Evolutionary conservation across 2,329 filamentous ascomycete species (phyloP), one percentile per base, ranked within the genome.

Genomic region (Raffaelea ambrosiae): DNA sequence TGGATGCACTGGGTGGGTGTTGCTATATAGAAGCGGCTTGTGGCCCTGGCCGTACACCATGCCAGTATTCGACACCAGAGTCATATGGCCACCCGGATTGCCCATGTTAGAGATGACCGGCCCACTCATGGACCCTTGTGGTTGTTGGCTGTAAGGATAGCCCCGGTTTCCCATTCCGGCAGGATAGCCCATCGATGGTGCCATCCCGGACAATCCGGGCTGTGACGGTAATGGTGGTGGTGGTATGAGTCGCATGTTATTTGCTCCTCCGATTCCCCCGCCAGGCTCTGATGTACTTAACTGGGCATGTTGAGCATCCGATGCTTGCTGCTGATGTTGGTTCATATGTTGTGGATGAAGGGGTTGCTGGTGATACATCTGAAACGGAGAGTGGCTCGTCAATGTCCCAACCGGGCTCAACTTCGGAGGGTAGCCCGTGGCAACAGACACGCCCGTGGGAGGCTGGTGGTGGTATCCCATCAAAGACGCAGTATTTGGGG

Each of bases 1-100:
- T 39, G 67, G 48, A 11, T 54, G 49, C 45, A 50, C 29, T 3
- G 48, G 42, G 13, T 47, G 42, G 14, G 23, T 42, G 29, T 53
- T 46, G 46, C 51, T 51, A 42, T 51, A 54, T 3, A 54, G 41
- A 8, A 51, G 42, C 7, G 53, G 46, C 21, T 46, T 41, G 38
- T 29, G 23, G 13, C 45, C 23, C 39, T 23, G 22, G 7, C 45
- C 47, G 20, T 49, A 53, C 5, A 35, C 18, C 45, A 54, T 40
- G 20, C 48, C 49, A 8, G 43, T 19, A 29, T 43, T 41, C 11
- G 49, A 31, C 3, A 54, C 38, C 2, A 53, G 38, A 0, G 50
- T 44, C 47, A 52, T 26, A 9, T 51, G 53, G 5, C 50, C 50
- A 9, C 47, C 39, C 1, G 49, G 47, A 26, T 46, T 51, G 40